Base-by-base conservation (phyloP, 2,329 filamentous ascomycete species). In the Penicillium freii region DNA sequence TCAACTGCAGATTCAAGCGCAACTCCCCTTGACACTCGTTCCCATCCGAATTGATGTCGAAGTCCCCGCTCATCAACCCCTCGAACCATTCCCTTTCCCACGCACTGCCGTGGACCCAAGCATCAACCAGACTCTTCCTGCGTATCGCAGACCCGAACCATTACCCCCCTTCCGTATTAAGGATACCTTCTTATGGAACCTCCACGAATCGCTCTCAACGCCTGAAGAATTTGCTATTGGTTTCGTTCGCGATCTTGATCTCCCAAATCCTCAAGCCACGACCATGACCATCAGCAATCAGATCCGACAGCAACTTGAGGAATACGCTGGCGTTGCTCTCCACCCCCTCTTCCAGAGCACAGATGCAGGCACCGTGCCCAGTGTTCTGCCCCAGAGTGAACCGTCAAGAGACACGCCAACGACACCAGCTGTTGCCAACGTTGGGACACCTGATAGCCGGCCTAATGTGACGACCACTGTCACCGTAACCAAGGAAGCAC, bases 21-120 rank as follows among this genome's bases (percentile, higher is more conserved):
- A 86, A 49, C 83, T 99, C 36, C 94, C 94, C 5, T 83, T 96
- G 50, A 96, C 91, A 0, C 81, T 97, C 52, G 93, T 99, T 58
- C 94, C 94, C 19, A 97, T 99, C 68, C 90, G 93, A 58, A 96
- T 99, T 75, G 94, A 99, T 71, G 82, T 97, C 72, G 93, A 97
- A 71, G 87, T 99, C 33, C 87, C 91, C 47, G 81, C 91, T 55
- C 94, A 77, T 67, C 78, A 77, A 54, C 79, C 78, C 17, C 67
- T 76, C 25, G 75, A 80, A 53, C 78, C 78, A 2, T 79, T 80
- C 53, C 76, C 77, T 36, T 61, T 80, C 45, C 78, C 79, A 21
- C 73, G 77, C 52, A 67, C 72, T 39, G 66, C 74, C 29, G 62
- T 74, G 60, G 76, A 80, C 62, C 68, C 74, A 19, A 70, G 70